Percentiles rank a stretch among this genome's conserved stretches.
phyloP scores from a whole-genome alignment of 1,284 basidiomycete species.

The Naganishia albida region DNA sequence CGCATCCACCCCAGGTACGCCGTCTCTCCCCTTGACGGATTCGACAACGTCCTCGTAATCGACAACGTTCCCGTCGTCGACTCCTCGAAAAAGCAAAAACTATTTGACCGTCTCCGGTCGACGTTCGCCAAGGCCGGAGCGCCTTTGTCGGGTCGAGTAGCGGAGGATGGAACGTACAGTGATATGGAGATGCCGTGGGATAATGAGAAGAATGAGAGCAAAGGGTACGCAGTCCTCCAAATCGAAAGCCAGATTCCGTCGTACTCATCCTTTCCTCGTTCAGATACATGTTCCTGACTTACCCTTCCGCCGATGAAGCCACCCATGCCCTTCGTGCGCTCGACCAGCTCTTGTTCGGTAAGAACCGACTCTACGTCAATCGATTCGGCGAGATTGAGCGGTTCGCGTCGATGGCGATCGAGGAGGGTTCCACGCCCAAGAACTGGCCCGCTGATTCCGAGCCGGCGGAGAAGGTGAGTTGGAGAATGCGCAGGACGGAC shows the following conservation, averaged over 20 bases:
- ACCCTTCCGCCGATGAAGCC: conserved; percentile 78
- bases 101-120: conserved; percentile 75
- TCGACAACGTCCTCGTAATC: conserved; percentile 83
- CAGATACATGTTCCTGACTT: conserved; percentile 89
- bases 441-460: conserved; percentile 33
- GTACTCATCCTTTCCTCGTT: conserved; percentile 56
- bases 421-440: conserved; percentile 29
- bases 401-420: conserved; percentile 55
- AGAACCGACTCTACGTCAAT: conserved; percentile 86
- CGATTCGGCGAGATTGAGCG: conserved; percentile 91
- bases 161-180: conserved; percentile 27
- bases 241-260: not conserved
- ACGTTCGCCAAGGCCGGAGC: conserved; percentile 79
- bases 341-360: conserved; percentile 85
- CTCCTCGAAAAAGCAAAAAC: conserved; percentile 71
- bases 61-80: conserved; percentile 87
- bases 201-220: conserved; percentile 72
- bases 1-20: conserved; percentile 17
- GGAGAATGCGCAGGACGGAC: conserved; percentile 27
- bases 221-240: conserved; percentile 65
- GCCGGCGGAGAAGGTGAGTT: conserved; percentile 29
- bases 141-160: conserved; percentile 70
- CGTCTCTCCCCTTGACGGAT: conserved; percentile 52
- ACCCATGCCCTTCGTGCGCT: conserved; percentile 75
- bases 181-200: conserved; percentile 78